phyloP scores from a whole-genome alignment of 164 flowering plant genomes.

The Piper longum region DNA sequence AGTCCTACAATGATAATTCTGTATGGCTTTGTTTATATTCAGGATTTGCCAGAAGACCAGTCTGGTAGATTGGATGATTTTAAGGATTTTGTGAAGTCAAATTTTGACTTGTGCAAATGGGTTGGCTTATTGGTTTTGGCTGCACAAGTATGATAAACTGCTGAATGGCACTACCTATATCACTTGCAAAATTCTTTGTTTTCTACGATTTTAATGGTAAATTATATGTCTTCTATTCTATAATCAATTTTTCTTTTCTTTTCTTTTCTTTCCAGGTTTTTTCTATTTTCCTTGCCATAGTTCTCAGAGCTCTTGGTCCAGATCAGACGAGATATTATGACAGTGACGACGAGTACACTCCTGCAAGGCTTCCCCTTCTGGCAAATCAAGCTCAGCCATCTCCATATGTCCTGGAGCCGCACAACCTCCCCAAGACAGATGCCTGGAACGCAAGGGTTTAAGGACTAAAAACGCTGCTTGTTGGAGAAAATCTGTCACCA shows the following conservation, averaged over 20 bases:
- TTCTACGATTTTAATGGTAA: background rate
- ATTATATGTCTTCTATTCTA: background rate
- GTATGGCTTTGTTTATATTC: slow-evolving; percentile 3
- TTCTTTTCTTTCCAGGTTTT: slow-evolving; percentile 32
- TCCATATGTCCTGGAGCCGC: slow-evolving; percentile 35
- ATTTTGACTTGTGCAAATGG: slow-evolving; percentile 76
- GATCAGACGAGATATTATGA: slow-evolving; percentile 41
- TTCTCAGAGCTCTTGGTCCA: slow-evolving; percentile 72
- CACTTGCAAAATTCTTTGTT: too few species aligned
- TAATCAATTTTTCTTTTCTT: background rate
- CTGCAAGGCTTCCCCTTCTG: slow-evolving; percentile 50
- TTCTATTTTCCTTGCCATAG: slow-evolving; percentile 49
- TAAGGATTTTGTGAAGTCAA: slow-evolving; percentile 50
- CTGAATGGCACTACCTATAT: background rate
- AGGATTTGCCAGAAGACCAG: slow-evolving; percentile 84
- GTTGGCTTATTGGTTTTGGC: slow-evolving; percentile 50
- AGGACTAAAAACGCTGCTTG: slow-evolving; percentile 18
- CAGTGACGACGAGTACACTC: slow-evolving; percentile 57
- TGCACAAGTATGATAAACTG: slow-evolving; percentile 42
- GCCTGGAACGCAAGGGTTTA: slow-evolving; percentile 30
- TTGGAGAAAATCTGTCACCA: background rate
- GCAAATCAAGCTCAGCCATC: slow-evolving; percentile 27
- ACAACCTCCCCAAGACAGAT: slow-evolving; percentile 27
- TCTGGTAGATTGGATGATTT: slow-evolving; percentile 48
- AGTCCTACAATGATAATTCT: too few species aligned